These are phyloP conservation scores for Aspergillus japonicus DNA, from an alignment of 2,329 filamentous ascomycete species.

Conservation along the genomic window DNA sequence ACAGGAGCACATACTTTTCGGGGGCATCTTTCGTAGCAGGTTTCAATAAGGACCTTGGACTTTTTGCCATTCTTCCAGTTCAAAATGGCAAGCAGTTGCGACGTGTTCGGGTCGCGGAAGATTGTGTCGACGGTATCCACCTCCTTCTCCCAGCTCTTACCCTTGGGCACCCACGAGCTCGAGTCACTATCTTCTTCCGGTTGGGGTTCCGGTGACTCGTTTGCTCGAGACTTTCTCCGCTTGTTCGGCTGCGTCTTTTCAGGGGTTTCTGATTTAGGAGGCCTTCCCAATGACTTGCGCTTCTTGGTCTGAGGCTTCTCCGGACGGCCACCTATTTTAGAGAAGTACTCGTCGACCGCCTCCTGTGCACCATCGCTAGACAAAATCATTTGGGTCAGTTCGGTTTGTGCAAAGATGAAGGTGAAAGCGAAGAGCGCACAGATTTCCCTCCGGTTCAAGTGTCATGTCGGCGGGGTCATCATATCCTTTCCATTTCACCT, in stretches of 20 bases:
- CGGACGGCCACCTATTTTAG: conserved; percentile 44
- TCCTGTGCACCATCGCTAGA: conserved; percentile 41
- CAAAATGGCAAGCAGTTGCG: conserved; percentile 40
- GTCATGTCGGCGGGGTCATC: conserved; percentile 45
- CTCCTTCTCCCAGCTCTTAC: conserved; percentile 46
- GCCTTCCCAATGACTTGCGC: conserved; percentile 34
- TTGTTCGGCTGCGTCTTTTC: conserved; percentile 28
- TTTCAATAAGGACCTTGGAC: conserved; percentile 41
- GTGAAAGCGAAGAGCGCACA: conserved; percentile 29
- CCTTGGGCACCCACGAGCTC: conserved; percentile 40
- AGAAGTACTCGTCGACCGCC: conserved; percentile 42
- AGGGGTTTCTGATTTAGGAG: conserved; percentile 25
- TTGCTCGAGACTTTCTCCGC: conserved; percentile 27
- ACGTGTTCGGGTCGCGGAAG: conserved; percentile 35
- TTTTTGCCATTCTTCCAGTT: conserved; percentile 47
- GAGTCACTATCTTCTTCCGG: background rate
- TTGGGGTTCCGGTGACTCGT: conserved; percentile 1
- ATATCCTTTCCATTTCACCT: conserved; percentile 51
- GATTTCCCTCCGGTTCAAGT: conserved; percentile 47
- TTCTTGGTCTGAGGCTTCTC: conserved; percentile 31
- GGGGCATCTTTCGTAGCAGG: conserved; percentile 46
- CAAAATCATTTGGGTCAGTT: conserved; percentile 18
- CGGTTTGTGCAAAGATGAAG: background rate
- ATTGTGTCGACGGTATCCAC: conserved; percentile 46
- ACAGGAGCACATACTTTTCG: conserved; percentile 32